Conservation (phyloP, 345 rosid genomes). For the Acer campestre region DNA sequence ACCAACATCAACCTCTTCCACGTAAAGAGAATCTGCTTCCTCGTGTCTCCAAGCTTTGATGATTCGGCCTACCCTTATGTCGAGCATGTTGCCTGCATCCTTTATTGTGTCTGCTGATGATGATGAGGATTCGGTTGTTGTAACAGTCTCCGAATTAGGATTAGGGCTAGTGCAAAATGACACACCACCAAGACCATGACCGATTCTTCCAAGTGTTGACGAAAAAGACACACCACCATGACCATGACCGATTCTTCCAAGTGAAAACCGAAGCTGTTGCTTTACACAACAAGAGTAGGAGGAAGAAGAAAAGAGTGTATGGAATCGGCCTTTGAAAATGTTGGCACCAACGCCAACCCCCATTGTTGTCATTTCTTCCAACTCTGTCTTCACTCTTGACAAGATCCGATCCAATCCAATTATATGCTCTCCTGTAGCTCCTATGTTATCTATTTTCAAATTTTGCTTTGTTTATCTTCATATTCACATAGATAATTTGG, state of each 20-base stretch:
- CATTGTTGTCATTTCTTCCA: constrained; percentile 11
- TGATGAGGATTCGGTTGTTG: neutral
- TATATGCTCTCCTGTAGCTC: too few species aligned
- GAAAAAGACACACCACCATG: neutral
- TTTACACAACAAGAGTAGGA: neutral
- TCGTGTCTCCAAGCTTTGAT: constrained; percentile 93
- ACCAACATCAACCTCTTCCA: constrained; percentile 89
- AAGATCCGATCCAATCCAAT: too few species aligned
- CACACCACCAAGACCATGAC: neutral
- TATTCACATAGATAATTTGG: too few species aligned
- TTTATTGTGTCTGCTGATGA: constrained; percentile 23
- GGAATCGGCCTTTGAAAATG: constrained; percentile 12
- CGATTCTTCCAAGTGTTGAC: neutral
- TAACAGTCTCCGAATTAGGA: neutral
- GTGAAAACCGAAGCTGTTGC: neutral
- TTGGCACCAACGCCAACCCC: neutral
- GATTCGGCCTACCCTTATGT: constrained; percentile 78
- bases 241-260: neutral
- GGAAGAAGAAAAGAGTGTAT: neutral
- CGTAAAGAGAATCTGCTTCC: constrained; percentile 91
- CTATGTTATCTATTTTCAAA: too few species aligned
- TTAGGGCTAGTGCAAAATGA: neutral
- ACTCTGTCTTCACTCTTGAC: too few species aligned
- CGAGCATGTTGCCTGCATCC: constrained; percentile 70
- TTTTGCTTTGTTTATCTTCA: too few species aligned